These are phyloP conservation scores for Ophiostoma sp. DNA, from an alignment of 2,329 filamentous ascomycete genomes.

Conservation along the genomic window DNA sequence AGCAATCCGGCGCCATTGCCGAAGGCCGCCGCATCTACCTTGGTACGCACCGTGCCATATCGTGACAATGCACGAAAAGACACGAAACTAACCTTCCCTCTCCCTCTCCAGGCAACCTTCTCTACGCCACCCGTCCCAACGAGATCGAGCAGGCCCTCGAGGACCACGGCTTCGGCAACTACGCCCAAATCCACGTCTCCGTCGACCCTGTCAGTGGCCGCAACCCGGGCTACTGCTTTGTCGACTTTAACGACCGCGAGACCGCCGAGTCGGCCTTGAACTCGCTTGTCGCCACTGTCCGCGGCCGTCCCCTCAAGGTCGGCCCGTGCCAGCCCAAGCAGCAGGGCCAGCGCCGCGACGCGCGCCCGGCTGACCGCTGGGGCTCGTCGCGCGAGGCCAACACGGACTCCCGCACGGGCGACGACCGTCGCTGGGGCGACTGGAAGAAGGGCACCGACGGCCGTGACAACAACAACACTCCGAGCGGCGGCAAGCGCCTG, in stretches of 20 bases:
- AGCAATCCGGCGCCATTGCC: conserved; percentile 22
- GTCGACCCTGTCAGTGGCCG: conserved; percentile 66
- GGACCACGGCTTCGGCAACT: conserved; percentile 39
- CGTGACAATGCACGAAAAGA: conserved; percentile 36
- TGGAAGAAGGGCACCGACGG: conserved; percentile 37
- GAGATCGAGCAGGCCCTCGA: conserved; percentile 41
- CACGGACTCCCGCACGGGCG: conserved; percentile 26
- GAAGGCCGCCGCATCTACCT: conserved; percentile 29
- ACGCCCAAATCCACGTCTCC: conserved; percentile 64
- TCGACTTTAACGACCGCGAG: conserved; percentile 61
- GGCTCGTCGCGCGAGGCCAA: conserved; percentile 26
- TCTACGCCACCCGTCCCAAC: conserved; percentile 49
- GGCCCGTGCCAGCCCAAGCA: conserved; percentile 63
- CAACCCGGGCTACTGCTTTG: conserved; percentile 74
- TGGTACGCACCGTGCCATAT: background rate
- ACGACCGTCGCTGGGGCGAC: conserved; percentile 45
- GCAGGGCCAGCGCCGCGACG: conserved; percentile 26
- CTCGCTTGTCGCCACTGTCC: conserved; percentile 55
- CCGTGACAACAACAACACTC: background rate
- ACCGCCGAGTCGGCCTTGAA: conserved; percentile 59
- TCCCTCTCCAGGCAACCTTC: conserved; percentile 57
- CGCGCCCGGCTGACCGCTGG: conserved; percentile 25
- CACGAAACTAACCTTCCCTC: conserved; percentile 41
- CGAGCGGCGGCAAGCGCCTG: conserved; percentile 47
- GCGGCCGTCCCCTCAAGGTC: conserved; percentile 62